Evolutionary conservation across 805 yeast species (phyloP), one percentile per base, ranked within the genome.

Genomic region (Saccharomyces cerevisiae): DNA sequence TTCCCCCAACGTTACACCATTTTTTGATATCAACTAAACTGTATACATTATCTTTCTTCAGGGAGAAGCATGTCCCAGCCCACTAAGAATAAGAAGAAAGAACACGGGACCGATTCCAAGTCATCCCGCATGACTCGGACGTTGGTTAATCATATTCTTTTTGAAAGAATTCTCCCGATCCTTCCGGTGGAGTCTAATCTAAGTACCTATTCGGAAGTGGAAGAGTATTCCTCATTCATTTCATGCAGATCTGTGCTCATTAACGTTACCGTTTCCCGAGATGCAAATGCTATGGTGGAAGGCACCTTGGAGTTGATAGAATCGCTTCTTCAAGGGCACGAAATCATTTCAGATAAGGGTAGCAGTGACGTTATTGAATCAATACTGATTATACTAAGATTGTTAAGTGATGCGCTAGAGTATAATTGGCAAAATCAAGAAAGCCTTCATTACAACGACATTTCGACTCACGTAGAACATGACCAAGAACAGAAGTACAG

Each of bases 341-440:
- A 47, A 21, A 59, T 60, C 8, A 55, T 57, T 0, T 56, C 64
- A 10, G 46, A 32, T 8, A 51, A 54, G 24, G 32, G 57, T n/a
- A 36, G 56, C 2, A 54, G 51, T 1, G 62, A 61, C 2, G 55
- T 57, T 10, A 51, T 63, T 8, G 66, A 65, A 47, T 66, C 70
- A 10, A 61, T 65, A 1, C 28, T 72, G 24, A 63, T 76, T 1
- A 51, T 77, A 9, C 52, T 76, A 10, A 64, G 76, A 50, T 64
- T 79, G 28, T 55, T 79, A 22, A 70, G 76, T 10, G 77, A 73
- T 55, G 59, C 72, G n/a, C 57, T 70, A 46, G 77, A 75, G 55
- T 61, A 65, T 27, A 69, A 67, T 52, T 76, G 79, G 79, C 72
- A 69, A 36, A 32, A 58, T 24, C 32, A 53, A 2, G 63, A 69